Evolutionary conservation across 164 flowering plant genomes (phyloP), one percentile per base, ranked within the genome.

Genomic region (Liquidambar formosana): DNA sequence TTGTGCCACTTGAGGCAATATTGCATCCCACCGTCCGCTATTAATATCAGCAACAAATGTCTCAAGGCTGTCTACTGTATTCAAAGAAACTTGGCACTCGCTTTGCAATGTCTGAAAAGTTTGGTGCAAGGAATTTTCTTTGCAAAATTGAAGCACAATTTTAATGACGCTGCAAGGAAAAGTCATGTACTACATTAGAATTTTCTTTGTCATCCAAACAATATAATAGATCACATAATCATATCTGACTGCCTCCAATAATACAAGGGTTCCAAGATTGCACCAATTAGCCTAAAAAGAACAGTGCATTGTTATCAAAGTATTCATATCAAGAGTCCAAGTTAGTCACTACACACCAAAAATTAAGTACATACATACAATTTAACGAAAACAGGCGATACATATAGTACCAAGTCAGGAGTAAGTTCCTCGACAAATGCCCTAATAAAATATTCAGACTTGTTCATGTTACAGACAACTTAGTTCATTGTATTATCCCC

Each of bases 91-190:
- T 75, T 93, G 99, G 77, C 99, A 96, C 82, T 96, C 99, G 57
- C 82, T 85, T 71, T 93, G 99, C 51, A 96, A 67, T 13, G 89
- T 89, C 82, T 93, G 97, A 63, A 96, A 96, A 10, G 99, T 91
- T 64, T 96, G 93, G 67, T 90, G 89, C 82, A 96, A 74, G 19
- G 98, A 93, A 66, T 96, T 89, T 57, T 96, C 99, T 84, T 96
- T 96, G 88, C 99, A 96, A 74, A 93, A 96, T 63, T 96, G 99
- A 54, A 96, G 95, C 80, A 96, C 96, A 19, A 93, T 93, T 81
- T 96, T 93, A 57, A 93, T 90, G 57, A 93, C 98, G 83, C 97
- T 96, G 96, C 80, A 79, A 51, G 2, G 27, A 5, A n/a, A 60
- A n/a, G 22, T 10, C 15, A 63, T 11, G 45, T 0, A 46, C 25